Evolutionary conservation across 1,139 yeast species (phyloP).

Genomic region (Lodderomyces pseudojiufengensis): DNA sequence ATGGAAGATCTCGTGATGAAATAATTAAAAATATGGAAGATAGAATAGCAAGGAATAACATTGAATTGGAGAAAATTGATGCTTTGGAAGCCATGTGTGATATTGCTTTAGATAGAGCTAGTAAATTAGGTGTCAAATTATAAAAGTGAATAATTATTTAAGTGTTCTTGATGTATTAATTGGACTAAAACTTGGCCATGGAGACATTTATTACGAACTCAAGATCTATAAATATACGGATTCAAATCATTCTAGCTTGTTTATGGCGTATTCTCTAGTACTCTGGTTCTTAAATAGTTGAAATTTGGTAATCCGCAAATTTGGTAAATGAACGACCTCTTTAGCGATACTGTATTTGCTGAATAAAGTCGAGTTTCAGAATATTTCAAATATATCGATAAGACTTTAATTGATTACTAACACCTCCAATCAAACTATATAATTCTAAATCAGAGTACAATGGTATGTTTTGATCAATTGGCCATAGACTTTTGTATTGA

Average conservation of each 20-base stretch:
- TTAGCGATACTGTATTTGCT: not conserved
- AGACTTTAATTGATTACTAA: too few relatives aligned
- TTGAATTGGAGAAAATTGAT: conserved; percentile 51
- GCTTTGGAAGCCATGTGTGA: conserved; percentile 88
- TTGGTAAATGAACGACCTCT: conserved; percentile 1
- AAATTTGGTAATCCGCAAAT: too few relatives aligned
- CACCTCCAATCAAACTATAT: too few relatives aligned
- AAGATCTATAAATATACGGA: too few relatives aligned
- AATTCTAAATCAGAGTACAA: conserved; percentile 3
- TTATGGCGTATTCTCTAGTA: too few relatives aligned
- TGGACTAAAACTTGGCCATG: too few relatives aligned
- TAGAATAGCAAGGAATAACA: conserved; percentile 56
- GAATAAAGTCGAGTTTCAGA: conserved; percentile 1
- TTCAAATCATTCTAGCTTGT: too few relatives aligned
- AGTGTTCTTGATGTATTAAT: too few relatives aligned
- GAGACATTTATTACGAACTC: too few relatives aligned
- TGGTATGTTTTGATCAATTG: conserved; percentile 8
- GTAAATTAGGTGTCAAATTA: conserved; percentile 32
- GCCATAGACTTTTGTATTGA: conserved; percentile 1
- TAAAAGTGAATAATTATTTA: not conserved
- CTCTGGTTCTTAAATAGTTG: too few relatives aligned
- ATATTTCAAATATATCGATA: too few relatives aligned
- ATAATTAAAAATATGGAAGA: conserved; percentile 64
- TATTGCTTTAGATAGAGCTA: conserved; percentile 75
- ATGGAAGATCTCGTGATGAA: conserved; percentile 65